A percentile compares a stretch with the other conserved stretches of the same genome.
phyloP scores from a whole-genome alignment of 805 yeast species.

The Zygosaccharomyces bailii region DNA sequence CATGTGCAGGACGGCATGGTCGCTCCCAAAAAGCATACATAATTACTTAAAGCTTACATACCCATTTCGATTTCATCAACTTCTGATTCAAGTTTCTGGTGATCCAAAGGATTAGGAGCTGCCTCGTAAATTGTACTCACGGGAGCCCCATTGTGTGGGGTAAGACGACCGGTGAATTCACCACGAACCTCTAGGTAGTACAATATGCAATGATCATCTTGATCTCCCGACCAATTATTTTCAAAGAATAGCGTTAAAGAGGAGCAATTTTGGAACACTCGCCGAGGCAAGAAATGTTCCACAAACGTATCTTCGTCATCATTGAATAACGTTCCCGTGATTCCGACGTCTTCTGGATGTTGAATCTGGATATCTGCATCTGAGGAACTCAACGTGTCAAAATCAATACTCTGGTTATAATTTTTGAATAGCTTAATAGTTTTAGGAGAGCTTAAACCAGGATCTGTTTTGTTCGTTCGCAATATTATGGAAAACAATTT shows the following conservation, averaged over 20 bases:
- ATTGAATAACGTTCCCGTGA: constrained; percentile 39
- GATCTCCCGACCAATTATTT: constrained; percentile 60
- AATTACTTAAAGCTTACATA: constrained; percentile 5
- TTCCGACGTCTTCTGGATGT: constrained; percentile 61
- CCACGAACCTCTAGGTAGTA: constrained; percentile 82
- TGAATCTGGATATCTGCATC: constrained; percentile 50
- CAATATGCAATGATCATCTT: constrained; percentile 54
- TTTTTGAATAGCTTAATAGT: constrained; percentile 72
- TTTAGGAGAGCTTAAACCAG: constrained; percentile 59
- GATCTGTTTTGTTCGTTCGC: constrained; percentile 52
- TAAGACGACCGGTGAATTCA: constrained; percentile 40
- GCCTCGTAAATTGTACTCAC: constrained; percentile 78
- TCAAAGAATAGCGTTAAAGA: constrained; percentile 66
- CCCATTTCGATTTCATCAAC: constrained; percentile 18
- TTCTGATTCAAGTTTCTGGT: constrained; percentile 42
- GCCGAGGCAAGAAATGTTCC: constrained; percentile 79
- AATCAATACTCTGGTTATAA: constrained; percentile 58
- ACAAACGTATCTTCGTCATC: constrained; percentile 54
- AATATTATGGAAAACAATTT: constrained; percentile 71
- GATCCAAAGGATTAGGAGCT: constrained; percentile 92
- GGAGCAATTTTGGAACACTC: constrained; percentile 64
- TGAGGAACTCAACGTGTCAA: constrained; percentile 51
- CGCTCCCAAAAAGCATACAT: not conserved
- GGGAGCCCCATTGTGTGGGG: constrained; percentile 40
- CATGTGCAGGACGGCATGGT: not conserved